phyloP scores from a whole-genome alignment of 1,284 basidiomycete species.

The Cryptococcus wingfieldii region DNA sequence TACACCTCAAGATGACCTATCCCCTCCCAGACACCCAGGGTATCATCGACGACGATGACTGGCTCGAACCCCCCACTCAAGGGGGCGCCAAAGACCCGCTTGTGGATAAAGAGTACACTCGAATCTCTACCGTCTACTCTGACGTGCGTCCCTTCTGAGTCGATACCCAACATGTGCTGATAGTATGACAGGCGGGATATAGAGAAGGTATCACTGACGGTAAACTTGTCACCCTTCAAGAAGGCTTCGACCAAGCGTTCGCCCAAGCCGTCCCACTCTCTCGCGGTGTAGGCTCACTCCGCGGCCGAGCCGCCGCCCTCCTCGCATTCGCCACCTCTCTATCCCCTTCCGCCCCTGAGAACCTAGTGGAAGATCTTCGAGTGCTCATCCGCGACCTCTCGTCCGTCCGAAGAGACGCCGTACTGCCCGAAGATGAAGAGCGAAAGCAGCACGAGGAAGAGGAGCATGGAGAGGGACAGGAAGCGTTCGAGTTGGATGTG shows the following conservation, averaged over 20 bases:
- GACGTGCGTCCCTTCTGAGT: constrained; percentile 34
- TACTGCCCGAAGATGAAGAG: constrained; percentile 42
- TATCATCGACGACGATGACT: constrained; percentile 37
- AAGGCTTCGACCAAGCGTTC: constrained; percentile 54
- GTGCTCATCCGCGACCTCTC: constrained; percentile 52
- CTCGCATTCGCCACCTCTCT: constrained; percentile 20
- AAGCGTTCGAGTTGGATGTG: constrained; percentile 62
- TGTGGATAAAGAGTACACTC: constrained; percentile 42
- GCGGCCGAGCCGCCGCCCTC: constrained; percentile 50
- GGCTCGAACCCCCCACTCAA: constrained; percentile 31
- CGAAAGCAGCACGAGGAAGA: constrained; percentile 41
- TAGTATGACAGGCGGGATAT: constrained; percentile 51
- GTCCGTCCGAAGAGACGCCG: constrained; percentile 29
- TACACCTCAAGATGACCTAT: background rate
- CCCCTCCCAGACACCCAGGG: background rate
- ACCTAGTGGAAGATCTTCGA: constrained; percentile 62
- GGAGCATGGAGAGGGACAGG: constrained; percentile 42
- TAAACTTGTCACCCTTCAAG: constrained; percentile 53
- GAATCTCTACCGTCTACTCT: constrained; percentile 39
- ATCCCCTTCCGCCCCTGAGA: constrained; percentile 55
- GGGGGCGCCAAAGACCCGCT: constrained; percentile 38
- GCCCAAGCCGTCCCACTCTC: constrained; percentile 48
- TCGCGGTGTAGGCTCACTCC: constrained; percentile 48
- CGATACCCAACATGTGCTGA: background rate
- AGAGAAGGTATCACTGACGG: constrained; percentile 56